phyloP scores from a whole-genome alignment of 495 filamentous ascomycete species.

The Hypomontagnella monticulosa region DNA sequence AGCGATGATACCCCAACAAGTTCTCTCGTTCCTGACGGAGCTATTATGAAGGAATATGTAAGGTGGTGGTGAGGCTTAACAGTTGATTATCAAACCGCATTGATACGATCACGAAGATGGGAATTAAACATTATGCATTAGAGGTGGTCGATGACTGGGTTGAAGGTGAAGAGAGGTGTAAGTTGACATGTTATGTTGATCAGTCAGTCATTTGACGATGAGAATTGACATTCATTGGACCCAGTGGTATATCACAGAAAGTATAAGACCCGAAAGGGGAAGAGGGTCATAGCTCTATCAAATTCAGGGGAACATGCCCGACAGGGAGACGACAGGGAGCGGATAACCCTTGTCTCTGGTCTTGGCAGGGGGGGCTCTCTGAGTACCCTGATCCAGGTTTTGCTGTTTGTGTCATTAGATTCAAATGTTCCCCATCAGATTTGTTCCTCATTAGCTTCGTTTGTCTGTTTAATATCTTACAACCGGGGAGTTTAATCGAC shows the following conservation, averaged over 20 bases:
- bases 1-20: conserved; percentile 19
- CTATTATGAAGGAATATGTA: conserved; percentile 17
- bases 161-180: conserved; percentile 1
- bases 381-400: conserved; percentile 13
- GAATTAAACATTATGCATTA: conserved; percentile 37
- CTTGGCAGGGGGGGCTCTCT: conserved; percentile 44
- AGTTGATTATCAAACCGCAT: conserved; percentile 26
- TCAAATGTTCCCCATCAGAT: neutral
- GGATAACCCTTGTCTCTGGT: conserved; percentile 8
- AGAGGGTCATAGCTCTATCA: conserved; percentile 23
- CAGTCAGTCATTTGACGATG: conserved; percentile 23
- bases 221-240: conserved; percentile 27
- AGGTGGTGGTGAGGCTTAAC: conserved; percentile 5
- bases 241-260: conserved; percentile 1
- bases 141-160: neutral
- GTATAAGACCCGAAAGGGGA: conserved; percentile 17
- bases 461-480: no score
- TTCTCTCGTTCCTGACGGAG: conserved; percentile 28
- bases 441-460: neutral
- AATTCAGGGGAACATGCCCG: conserved; percentile 31
- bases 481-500: no score
- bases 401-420: conserved; percentile 6
- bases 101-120: conserved; percentile 22
- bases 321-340: conserved; percentile 34
- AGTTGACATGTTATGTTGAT: conserved; percentile 2